Evolutionary conservation across 805 yeast genomes (phyloP), one percentile per base, ranked within the genome.

Genomic region (Priceomyces carsonii): DNA sequence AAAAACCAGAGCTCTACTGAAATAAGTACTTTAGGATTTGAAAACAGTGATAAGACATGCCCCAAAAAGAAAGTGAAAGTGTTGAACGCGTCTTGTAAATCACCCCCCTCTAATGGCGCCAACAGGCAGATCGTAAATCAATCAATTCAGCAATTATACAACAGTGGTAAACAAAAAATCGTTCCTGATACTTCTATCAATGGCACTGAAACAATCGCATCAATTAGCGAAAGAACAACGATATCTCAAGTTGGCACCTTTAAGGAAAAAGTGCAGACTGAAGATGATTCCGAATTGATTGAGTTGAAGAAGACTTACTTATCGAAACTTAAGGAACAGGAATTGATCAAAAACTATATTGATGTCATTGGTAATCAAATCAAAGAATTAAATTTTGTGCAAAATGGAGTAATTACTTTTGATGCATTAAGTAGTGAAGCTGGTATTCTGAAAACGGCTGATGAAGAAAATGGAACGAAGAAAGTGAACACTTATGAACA

Each of bases 361-460:
- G 73, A 67, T 18, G 62, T 66, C 7, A 55, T 68, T 17, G 56
- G 60, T 32, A 65, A 63, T 39, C 73, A 68, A 43, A 68, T 68
- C 38, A 66, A 66, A 38, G 72, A 67, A 40, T 53, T 68, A 21
- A 56, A 53, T 29, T 66, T 68, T 44, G 70, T 67, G 4, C 69
- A 66, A 43, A 66, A 61, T 40, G 73, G 73, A 4, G 69, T 66
- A 25, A 66, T 68, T 32, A 61, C 73, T 0, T 54, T 63, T 34
- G 73, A 67, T 45, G 71, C 71, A 2, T 48, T 67, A 24, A 57
- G 55, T 32, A 46, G 54, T 14, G 44, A 47, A 16, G 28, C 30
- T 23, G 26, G 17, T 18, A 29, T 15, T 16, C 26, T 16, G 12
- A 26, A 24, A 25, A 26, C 27, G 20, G 26, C 20, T 14, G 27